Percentiles rank a stretch among this genome's conserved stretches.
Conservation (phyloP, 345 rosid genomes). For the Ailanthus altissimus region DNA sequence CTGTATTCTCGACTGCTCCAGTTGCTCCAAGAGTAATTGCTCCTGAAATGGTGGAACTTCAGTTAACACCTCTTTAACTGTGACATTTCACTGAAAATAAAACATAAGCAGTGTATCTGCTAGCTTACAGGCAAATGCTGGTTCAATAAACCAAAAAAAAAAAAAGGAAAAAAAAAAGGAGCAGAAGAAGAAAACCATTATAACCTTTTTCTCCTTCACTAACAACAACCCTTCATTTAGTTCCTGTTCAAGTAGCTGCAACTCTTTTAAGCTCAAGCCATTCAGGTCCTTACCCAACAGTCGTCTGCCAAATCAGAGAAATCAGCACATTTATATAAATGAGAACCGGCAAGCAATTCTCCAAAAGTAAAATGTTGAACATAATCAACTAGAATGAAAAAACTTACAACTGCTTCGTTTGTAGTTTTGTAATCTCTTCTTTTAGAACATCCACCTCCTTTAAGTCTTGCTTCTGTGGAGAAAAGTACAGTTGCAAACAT, state of each 20-base stretch:
- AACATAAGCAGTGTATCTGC: neutral
- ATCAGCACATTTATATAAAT: neutral
- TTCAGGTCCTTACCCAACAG: slow-evolving; percentile 69
- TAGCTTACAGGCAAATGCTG: neutral
- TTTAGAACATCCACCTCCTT: slow-evolving; percentile 56
- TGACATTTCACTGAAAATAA: neutral
- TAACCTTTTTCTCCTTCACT: slow-evolving; percentile 80
- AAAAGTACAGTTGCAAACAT: slow-evolving; percentile 8
- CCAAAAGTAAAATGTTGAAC: slow-evolving; percentile 4
- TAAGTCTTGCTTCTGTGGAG: slow-evolving; percentile 49
- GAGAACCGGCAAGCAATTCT: neutral
- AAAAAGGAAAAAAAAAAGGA: neutral
- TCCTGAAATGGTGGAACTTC: slow-evolving; percentile 56
- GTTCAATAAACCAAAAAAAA: slow-evolving; percentile 1
- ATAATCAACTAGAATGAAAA: slow-evolving; percentile 12
- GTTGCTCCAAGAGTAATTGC: slow-evolving; percentile 62
- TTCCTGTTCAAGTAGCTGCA: slow-evolving; percentile 74
- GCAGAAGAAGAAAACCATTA: no score
- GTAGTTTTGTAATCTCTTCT: slow-evolving; percentile 70
- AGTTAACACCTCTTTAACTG: slow-evolving; percentile 18
- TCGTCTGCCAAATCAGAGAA: slow-evolving; percentile 41
- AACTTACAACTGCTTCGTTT: slow-evolving; percentile 68
- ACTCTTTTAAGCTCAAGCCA: slow-evolving; percentile 64
- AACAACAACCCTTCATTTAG: slow-evolving; percentile 57
- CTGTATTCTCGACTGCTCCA: slow-evolving; percentile 78